Percentiles rank a stretch among this genome's conserved stretches.
phyloP scores from a whole-genome alignment of 2,329 filamentous ascomycete genomes.

The Fusarium globosum region DNA sequence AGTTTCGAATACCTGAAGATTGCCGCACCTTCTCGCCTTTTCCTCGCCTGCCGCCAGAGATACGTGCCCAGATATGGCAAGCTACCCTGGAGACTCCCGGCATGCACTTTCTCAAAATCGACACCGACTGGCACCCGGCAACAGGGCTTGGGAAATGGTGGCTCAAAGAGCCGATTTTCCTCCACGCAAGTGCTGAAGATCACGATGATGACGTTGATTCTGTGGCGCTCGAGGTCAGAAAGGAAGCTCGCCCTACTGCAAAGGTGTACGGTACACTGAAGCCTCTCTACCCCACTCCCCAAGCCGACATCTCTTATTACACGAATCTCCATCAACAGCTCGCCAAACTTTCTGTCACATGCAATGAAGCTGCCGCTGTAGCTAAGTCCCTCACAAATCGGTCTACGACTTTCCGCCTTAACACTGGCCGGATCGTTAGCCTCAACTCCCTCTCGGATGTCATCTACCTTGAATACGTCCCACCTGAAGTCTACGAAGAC shows the following conservation, averaged over 20 bases:
- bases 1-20: constrained; percentile 48
- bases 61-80: constrained; percentile 52
- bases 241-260: constrained; percentile 34
- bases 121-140: constrained; percentile 28
- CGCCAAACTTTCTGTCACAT: constrained; percentile 43
- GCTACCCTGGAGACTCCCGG: constrained; percentile 47
- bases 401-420: constrained; percentile 40
- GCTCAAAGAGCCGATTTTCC: constrained; percentile 6
- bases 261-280: constrained; percentile 35
- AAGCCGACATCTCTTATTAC: constrained; percentile 51
- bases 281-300: constrained; percentile 43
- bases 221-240: constrained; percentile 39
- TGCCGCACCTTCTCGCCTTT: constrained; percentile 50
- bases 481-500: constrained; percentile 43
- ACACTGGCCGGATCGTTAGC: constrained; percentile 45
- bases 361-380: constrained; percentile 42
- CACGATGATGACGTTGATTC: constrained; percentile 36
- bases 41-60: constrained; percentile 48
- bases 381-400: constrained; percentile 36
- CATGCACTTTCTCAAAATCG: constrained; percentile 51
- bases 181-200: constrained; percentile 7
- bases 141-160: constrained; percentile 41
- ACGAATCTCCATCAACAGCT: constrained; percentile 45
- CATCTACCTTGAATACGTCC: constrained; percentile 52
- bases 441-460: constrained; percentile 47